Base-by-base conservation (phyloP, 2,329 filamentous ascomycete genomes). In the Trichoderma sp. region DNA sequence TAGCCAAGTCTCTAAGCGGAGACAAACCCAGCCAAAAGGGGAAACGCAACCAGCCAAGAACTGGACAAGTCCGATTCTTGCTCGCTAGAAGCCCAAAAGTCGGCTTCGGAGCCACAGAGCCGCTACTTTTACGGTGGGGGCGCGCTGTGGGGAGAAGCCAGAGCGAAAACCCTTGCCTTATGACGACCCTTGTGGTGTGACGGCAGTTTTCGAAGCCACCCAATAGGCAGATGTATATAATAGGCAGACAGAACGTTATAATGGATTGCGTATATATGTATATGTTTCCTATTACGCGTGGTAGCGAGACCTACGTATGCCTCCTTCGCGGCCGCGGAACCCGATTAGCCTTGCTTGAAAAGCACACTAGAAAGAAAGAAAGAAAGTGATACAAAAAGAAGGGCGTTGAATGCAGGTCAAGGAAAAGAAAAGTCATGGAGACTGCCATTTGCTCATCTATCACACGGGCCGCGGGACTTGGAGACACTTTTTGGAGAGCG, bases 381-480 rank as follows among this genome's bases (percentile, higher is more conserved):
- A 8, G 3, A n/a, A 43, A 43, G 16, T 18, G 16, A 43, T n/a
- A 24, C 21, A 13, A 13, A 13, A 21, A 13, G n/a, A 49, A 13
- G 32, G 32, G 32, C 3, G 6, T 32, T 18, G 39, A 43, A 43
- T 43, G 21, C n/a, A 6, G n/a, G 46, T 5, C 11, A 49, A 5
- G 4, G 10, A 49, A 49, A 24, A 49, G 10, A 30, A 10, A 8
- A 10, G 46, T 13, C 37, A 65, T 65, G 61, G 52, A 66, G 14
- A 66, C 37, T 14, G 52, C 52, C n/a, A 58, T 66, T n/a, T 49
- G 24, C n/a, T n/a, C 28, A 14, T 56, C 34, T 43, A 56, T 58
- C n/a, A 30, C 49, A 28, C 43, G 28, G 24, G 49, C 49, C 18
- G 49, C 60, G 51, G 18, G 24, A 21, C 39, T 66, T 26, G 52